Percentiles rank a stretch among this genome's conserved stretches.
Evolutionary conservation across 371 early-diverging fungal species (phyloP).

Genomic region (Fennellomyces sp.): DNA sequence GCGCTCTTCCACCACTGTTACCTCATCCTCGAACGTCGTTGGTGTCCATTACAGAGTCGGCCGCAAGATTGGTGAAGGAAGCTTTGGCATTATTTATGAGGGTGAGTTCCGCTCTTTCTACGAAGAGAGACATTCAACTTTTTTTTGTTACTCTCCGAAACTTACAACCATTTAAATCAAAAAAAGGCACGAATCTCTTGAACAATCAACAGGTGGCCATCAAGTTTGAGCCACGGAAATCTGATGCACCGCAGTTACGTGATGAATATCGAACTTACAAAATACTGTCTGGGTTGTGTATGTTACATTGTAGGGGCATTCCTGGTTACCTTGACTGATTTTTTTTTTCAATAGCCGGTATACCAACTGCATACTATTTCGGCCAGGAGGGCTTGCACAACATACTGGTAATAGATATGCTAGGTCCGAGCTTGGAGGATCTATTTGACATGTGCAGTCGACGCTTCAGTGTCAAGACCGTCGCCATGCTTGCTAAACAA

Average conservation of each 20-base stretch:
- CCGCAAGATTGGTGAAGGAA: constrained; percentile 93
- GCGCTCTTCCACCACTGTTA: constrained; percentile 18
- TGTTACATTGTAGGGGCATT: constrained; percentile 15
- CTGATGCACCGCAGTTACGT: constrained; percentile 87
- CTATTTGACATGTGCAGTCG: constrained; percentile 93
- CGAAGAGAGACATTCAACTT: too few relatives aligned
- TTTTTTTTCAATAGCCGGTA: constrained; percentile 57
- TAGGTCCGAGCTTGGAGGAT: constrained; percentile 95
- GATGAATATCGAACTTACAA: constrained; percentile 89
- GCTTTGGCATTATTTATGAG: constrained; percentile 96
- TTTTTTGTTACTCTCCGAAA: background rate
- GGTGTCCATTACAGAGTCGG: constrained; percentile 93
- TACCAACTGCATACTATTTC: constrained; percentile 90
- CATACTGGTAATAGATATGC: constrained; percentile 93
- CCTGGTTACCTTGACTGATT: constrained; percentile 5
- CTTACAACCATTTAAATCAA: background rate
- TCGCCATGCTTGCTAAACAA: constrained; percentile 93
- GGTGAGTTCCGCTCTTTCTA: constrained; percentile 53
- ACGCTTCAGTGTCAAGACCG: constrained; percentile 89
- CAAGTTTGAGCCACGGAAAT: constrained; percentile 87
- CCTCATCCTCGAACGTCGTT: constrained; percentile 59
- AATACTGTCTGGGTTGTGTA: constrained; percentile 67
- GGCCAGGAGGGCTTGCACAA: constrained; percentile 94
- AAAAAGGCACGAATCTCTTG: constrained; percentile 56
- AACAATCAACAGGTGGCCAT: constrained; percentile 84